Base-by-base conservation (phyloP, 495 filamentous ascomycete genomes). In the Barbatosphaeria neglecta region DNA sequence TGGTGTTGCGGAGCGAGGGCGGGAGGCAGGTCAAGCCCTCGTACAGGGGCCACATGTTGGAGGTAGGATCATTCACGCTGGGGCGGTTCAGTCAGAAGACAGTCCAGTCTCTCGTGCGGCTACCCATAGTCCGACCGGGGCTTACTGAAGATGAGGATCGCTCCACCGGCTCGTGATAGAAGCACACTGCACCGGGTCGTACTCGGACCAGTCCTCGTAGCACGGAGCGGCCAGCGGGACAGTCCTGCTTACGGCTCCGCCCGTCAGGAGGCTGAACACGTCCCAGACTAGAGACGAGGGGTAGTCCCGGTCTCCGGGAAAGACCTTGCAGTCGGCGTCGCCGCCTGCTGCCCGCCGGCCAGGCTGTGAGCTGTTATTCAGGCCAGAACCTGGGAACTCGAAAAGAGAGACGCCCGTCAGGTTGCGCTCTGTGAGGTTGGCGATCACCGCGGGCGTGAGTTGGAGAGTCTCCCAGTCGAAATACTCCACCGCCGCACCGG, bases 161-260 rank as follows among this genome's bases (percentile, higher is more conserved):
- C 11, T 53, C 63, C 64, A 68, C 22, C 54, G 51, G 0, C 33
- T 51, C 1, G 49, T 58, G 27, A 74, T 52, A 33, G 53, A 27
- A 8, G 54, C 49, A 55, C 76, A 80, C 41, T 60, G 55, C 3
- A 57, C 54, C 5, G 63, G 51, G 52, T 78, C 53, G 50, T 74
- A 70, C 22, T 73, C 58, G 10, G 65, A 61, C 58, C 65, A 73
- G 37, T 65, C 63, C n/a, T 50, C 47, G 41, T 76, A 80, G 59
- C 77, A 81, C 5, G 73, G 60, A 6, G 75, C 70, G 5, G 71
- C 77, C 19, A 74, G 59, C 11, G 77, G 77, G 16, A 73, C 70
- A 1, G 72, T 76, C 48, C 75, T 66, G 46, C 74, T 75, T n/a
- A 81, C 61, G 1, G 68, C 64, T 28, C 70, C 73, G n/a, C 66